phyloP scores from a whole-genome alignment of 306 rosid species.

The Ceratonia siliqua region DNA sequence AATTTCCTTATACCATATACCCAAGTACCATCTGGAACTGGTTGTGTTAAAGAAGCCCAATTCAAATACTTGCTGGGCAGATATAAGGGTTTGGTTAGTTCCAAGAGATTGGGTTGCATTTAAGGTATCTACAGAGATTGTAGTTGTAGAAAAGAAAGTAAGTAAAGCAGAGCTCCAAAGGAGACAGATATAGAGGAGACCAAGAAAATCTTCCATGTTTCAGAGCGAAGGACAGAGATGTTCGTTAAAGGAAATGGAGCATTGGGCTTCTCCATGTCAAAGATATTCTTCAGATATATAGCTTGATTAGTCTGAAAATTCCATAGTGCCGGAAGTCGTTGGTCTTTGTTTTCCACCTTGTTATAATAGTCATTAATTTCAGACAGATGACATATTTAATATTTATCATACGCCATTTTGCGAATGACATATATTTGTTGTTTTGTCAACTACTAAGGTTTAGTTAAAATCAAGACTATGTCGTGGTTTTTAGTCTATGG shows the following conservation, averaged over 20 bases:
- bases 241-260: not conserved
- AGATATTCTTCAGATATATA: not conserved
- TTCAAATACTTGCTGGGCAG: conserved; percentile 42
- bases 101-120: conserved; percentile 33
- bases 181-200: not conserved
- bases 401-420: no score
- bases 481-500: no score
- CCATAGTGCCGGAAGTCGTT: not conserved
- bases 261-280: conserved; percentile 15
- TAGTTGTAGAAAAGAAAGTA: conserved; percentile 8
- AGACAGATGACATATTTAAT: no score
- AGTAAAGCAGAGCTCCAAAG: not conserved
- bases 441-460: no score
- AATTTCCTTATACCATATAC: conserved; percentile 44
- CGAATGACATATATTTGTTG: no score
- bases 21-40: conserved; percentile 45
- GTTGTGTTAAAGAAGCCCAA: conserved; percentile 43
- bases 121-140: conserved; percentile 37
- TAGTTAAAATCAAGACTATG: no score
- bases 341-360: no score
- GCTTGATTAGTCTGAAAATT: not conserved
- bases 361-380: no score
- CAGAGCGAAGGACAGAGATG: not conserved
- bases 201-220: conserved; percentile 36
- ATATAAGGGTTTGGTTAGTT: conserved; percentile 41